phyloP scores from a whole-genome alignment of 345 rosid species.

The Euclidium syriacum region DNA sequence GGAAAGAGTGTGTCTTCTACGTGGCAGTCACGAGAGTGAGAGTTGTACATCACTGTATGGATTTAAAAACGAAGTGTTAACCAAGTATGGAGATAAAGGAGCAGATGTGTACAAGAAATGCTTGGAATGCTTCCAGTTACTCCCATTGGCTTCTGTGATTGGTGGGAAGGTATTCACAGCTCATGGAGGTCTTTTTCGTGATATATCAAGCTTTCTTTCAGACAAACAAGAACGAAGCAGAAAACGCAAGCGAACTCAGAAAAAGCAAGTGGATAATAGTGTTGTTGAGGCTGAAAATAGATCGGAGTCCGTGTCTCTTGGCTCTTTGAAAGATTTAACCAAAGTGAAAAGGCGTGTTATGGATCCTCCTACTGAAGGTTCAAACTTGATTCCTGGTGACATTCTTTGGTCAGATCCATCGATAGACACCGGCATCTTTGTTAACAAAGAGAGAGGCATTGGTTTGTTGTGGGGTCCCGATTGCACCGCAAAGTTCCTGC shows the following conservation, averaged over 20 bases:
- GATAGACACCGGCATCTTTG: conserved; percentile 13
- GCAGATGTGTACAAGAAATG: conserved; percentile 30
- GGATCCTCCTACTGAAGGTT: conserved; percentile 29
- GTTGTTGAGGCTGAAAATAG: conserved; percentile 16
- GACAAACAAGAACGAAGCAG: conserved; percentile 29
- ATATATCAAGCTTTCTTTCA: conserved; percentile 25
- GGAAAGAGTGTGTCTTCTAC: conserved; percentile 32
- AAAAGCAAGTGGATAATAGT: conserved; percentile 18
- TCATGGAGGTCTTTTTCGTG: conserved; percentile 37
- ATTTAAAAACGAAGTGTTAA: conserved; percentile 29
- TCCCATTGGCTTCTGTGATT: conserved; percentile 34
- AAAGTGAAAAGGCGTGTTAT: conserved; percentile 30
- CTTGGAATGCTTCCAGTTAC: conserved; percentile 35
- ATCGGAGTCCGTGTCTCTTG: conserved; percentile 22
- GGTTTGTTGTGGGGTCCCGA: conserved; percentile 40
- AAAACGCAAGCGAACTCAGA: conserved; percentile 33
- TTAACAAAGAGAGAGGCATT: conserved; percentile 32
- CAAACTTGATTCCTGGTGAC: conserved; percentile 37
- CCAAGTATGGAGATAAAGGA: conserved; percentile 36
- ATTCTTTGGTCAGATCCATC: conserved; percentile 39
- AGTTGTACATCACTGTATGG: conserved; percentile 32
- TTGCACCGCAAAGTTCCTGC: conserved; percentile 33
- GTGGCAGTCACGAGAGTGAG: conserved; percentile 33
- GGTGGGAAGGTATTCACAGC: conserved; percentile 34
- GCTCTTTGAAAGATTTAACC: conserved; percentile 29